Conservation (phyloP, 192 early-diverging fungal species). For the Coemansia sp. region DNA sequence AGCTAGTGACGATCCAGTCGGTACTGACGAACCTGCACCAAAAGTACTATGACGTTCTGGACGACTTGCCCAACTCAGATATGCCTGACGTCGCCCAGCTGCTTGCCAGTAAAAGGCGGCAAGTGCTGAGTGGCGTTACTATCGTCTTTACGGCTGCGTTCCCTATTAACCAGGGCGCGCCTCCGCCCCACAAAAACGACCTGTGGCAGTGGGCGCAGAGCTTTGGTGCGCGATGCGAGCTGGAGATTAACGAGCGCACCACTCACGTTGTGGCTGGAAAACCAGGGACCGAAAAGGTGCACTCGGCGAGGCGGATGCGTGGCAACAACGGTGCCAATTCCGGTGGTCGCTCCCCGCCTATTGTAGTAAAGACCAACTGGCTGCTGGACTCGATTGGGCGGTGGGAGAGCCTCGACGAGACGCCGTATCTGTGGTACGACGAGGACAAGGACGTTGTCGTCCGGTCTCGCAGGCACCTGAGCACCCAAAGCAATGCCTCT, state of each 20-base stretch:
- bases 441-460: conserved; percentile 33
- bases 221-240: conserved; percentile 83
- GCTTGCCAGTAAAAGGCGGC: conserved; percentile 62
- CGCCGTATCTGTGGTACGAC: conserved; percentile 57
- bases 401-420: conserved; percentile 75
- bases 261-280: conserved; percentile 92
- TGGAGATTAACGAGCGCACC: conserved; percentile 61
- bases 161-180: conserved; percentile 58
- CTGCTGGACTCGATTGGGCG: conserved; percentile 70
- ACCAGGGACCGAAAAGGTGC: conserved; percentile 77
- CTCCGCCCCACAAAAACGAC: conserved; percentile 67
- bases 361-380: conserved; percentile 57
- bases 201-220: conserved; percentile 77
- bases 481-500: conserved; percentile 8
- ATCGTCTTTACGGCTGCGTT: conserved; percentile 86
- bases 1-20: conserved; percentile 57
- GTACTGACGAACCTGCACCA: conserved; percentile 72
- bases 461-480: conserved; percentile 19
- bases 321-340: conserved; percentile 58
- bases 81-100: conserved; percentile 56
- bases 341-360: conserved; percentile 58
- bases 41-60: conserved; percentile 64
- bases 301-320: conserved; percentile 58
- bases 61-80: conserved; percentile 13
- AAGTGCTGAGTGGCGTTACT: conserved; percentile 67